Conservation (phyloP, 768 basidiomycete genomes). For the Cystofilobasidium ferigula region DNA sequence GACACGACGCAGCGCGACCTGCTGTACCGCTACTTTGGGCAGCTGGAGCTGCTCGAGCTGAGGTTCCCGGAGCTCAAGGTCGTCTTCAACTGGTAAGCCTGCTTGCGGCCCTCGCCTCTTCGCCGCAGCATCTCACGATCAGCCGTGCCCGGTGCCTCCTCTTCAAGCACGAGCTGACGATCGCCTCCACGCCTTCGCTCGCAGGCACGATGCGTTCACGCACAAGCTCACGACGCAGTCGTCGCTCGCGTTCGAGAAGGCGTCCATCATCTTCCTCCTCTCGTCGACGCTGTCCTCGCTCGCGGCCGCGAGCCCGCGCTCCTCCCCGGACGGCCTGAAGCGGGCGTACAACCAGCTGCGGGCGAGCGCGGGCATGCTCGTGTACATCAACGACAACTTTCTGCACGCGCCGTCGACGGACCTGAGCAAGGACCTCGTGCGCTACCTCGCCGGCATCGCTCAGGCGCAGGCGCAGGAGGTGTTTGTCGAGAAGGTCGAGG, state of each 20-base stretch:
- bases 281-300: conserved; percentile 87
- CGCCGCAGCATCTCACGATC: not conserved
- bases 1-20: conserved; percentile 89
- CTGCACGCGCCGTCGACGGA: conserved; percentile 94
- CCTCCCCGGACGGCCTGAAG: conserved; percentile 83
- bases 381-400: conserved; percentile 99
- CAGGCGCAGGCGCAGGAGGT: conserved; percentile 91
- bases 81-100: conserved; percentile 64
- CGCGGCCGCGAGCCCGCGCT: conserved; percentile 65
- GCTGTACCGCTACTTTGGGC: conserved; percentile 98
- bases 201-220: conserved; percentile 83
- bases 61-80: conserved; percentile 94
- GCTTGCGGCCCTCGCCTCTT: not conserved
- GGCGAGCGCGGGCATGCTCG: conserved; percentile 87
- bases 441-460: conserved; percentile 77
- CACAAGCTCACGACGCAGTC: conserved; percentile 86
- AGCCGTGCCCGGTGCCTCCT: not conserved
- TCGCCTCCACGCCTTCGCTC: not conserved
- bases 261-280: conserved; percentile 91
- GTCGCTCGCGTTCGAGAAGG: conserved; percentile 95
- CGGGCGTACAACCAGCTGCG: conserved; percentile 85
- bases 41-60: conserved; percentile 90
- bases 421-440: conserved; percentile 84
- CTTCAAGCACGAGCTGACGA: no score
- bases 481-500: conserved; percentile 86